Evolutionary conservation across 2,329 filamentous ascomycete genomes (phyloP).

Genomic region (Sporothrix globosa): DNA sequence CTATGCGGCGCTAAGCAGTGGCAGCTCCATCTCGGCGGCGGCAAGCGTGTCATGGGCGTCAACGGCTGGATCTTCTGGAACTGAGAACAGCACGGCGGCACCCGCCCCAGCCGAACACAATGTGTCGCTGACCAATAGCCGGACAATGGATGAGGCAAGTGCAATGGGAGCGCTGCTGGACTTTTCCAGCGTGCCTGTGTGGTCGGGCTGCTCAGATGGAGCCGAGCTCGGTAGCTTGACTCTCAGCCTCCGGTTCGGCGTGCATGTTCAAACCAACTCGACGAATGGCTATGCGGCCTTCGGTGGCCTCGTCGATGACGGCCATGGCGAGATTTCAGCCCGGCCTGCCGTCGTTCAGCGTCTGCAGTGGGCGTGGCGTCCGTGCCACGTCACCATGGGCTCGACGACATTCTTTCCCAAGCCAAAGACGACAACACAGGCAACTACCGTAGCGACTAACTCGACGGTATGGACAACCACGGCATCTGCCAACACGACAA

Average conservation of each 20-base stretch:
- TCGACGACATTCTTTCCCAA: conserved; percentile 17
- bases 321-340: conserved; percentile 9
- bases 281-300: conserved; percentile 7
- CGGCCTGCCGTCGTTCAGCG: conserved; percentile 15
- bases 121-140: conserved; percentile 10
- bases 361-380: conserved; percentile 26
- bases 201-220: conserved; percentile 19
- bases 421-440: not conserved
- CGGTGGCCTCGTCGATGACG: conserved; percentile 20
- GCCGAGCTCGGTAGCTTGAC: not conserved
- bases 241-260: not conserved
- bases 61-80: not conserved
- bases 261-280: not conserved
- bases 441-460: not conserved
- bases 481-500: not conserved
- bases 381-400: not conserved
- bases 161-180: conserved; percentile 14
- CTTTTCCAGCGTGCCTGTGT: conserved; percentile 7
- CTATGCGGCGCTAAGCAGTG: conserved; percentile 15
- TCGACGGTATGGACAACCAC: not conserved
- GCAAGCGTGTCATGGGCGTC: not conserved
- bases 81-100: not conserved
- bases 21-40: not conserved
- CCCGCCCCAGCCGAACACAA: not conserved
- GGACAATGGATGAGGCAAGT: conserved; percentile 1